Base-by-base conservation (phyloP, 108 stramenopile species). In the Nannochloropsis gaditana region DNA sequence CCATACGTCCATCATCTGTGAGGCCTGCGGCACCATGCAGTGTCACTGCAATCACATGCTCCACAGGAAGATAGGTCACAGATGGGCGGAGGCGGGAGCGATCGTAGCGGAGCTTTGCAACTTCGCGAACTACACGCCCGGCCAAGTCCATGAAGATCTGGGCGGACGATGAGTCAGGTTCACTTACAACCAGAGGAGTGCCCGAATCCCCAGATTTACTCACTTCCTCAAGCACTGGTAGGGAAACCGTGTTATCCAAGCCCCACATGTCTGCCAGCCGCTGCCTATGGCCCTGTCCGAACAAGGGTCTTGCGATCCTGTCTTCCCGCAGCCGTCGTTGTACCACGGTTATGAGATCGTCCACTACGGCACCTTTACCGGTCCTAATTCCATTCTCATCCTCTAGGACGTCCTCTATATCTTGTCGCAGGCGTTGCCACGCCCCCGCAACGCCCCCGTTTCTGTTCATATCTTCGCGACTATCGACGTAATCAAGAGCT, bases 241-340 rank as follows among this genome's bases (percentile, higher is more conserved):
- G 47, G 9, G 43, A 85, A 3, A 89, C 86, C 0, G 85, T 86
- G 84, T 86, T 89, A 45, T 45, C 84, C 11, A 89, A 84, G 47
- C 89, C 89, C 89, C 89, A 89, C 89, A 89, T 89, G 45, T 89
- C 89, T 15, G 89, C 89, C 47, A 89, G 19, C 31, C 89, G 83
- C 73, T 21, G 44, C 44, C 83, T 82, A 43, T 89, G 89, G 11
- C 89, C 89, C 45, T 59, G 80, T 19, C 89, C 89, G 17, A 89
- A 86, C 17, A 89, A 45, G 10, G 80, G 80, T 80, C 83, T 41
- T 47, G 47, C 82, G 11, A 45, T 21, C 31, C 80, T 81, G 2
- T 47, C 44, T 9, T 10, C 9, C 82, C 82, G 79, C 88, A 84
- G 84, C 43, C 50, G 84, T 88, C 84, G 79, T 73, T 85, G 42